phyloP scores from a whole-genome alignment of 352 stramenopile species.

The Phytophthora uliginosa region DNA sequence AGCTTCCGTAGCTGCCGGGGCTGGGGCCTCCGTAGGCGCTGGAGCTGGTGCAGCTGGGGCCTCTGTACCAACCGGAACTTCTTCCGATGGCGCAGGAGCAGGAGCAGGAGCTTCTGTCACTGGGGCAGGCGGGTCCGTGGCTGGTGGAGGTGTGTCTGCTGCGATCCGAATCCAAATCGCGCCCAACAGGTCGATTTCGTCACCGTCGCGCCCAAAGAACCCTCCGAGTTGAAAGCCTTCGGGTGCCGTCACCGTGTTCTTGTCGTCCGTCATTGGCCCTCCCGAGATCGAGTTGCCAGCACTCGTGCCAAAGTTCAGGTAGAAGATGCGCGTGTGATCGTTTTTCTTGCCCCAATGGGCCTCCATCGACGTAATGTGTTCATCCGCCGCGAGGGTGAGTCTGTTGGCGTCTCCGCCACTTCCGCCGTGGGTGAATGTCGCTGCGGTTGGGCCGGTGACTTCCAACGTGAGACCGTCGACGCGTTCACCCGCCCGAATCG shows the following conservation, averaged over 20 bases:
- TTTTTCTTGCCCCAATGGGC: slow-evolving; percentile 14
- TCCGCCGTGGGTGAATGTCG: slow-evolving; percentile 10
- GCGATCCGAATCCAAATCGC: slow-evolving; percentile 12
- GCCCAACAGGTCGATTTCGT: slow-evolving; percentile 14
- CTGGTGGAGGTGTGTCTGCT: slow-evolving; percentile 6
- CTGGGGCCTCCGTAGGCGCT: background rate
- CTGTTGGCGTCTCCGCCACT: slow-evolving; percentile 6
- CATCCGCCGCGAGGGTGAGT: slow-evolving; percentile 8
- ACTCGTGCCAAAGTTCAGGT: slow-evolving; percentile 12
- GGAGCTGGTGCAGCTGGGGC: background rate
- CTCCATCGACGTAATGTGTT: slow-evolving; percentile 14
- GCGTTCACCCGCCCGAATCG: slow-evolving; percentile 11
- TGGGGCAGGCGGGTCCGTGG: background rate
- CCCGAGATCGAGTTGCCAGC: slow-evolving; percentile 7
- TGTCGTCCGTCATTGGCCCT: slow-evolving; percentile 7
- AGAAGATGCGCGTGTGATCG: slow-evolving; percentile 15
- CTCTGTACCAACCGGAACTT: background rate
- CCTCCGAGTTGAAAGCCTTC: slow-evolving; percentile 10
- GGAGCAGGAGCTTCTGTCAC: slow-evolving; percentile 2
- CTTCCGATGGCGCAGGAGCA: background rate
- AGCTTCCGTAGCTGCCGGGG: background rate
- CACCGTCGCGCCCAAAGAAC: slow-evolving; percentile 11
- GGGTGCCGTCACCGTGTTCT: slow-evolving; percentile 12
- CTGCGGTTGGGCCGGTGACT: slow-evolving; percentile 3
- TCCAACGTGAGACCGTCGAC: slow-evolving; percentile 11